Conservation (phyloP, 306 rosid species). For the Phaseolus lunatus region DNA sequence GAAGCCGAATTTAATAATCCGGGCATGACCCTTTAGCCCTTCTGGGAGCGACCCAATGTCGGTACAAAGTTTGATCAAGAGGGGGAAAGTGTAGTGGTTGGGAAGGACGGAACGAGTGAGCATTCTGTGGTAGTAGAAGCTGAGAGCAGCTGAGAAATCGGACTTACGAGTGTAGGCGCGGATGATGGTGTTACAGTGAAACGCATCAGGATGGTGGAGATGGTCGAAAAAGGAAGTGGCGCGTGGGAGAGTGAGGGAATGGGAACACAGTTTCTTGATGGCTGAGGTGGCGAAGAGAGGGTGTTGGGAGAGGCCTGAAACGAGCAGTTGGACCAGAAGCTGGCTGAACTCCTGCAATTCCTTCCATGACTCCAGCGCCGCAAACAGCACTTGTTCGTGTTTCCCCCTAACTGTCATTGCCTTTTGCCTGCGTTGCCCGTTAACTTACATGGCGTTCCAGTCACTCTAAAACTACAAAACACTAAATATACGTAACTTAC, state of each 20-base stretch:
- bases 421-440: background rate
- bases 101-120: constrained; percentile 48
- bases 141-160: constrained; percentile 48
- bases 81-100: constrained; percentile 69
- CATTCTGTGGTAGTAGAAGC: constrained; percentile 60
- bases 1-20: constrained; percentile 60
- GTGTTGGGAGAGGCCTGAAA: constrained; percentile 58
- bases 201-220: constrained; percentile 60
- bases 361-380: constrained; percentile 52
- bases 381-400: background rate
- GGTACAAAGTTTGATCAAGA: constrained; percentile 56
- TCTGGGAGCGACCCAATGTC: constrained; percentile 39
- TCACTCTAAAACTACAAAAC: too few species aligned
- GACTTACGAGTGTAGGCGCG: constrained; percentile 50
- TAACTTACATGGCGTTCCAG: too few species aligned
- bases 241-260: constrained; percentile 44
- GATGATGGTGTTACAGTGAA: constrained; percentile 63
- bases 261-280: constrained; percentile 61
- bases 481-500: too few species aligned
- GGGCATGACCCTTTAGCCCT: constrained; percentile 59
- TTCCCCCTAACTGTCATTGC: background rate
- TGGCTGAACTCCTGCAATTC: constrained; percentile 51
- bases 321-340: constrained; percentile 54
- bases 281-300: constrained; percentile 53
- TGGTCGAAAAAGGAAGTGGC: constrained; percentile 51